Evolutionary conservation across 768 basidiomycete species (phyloP), one percentile per base, ranked within the genome.

Genomic region (Agaricus subrufescens): DNA sequence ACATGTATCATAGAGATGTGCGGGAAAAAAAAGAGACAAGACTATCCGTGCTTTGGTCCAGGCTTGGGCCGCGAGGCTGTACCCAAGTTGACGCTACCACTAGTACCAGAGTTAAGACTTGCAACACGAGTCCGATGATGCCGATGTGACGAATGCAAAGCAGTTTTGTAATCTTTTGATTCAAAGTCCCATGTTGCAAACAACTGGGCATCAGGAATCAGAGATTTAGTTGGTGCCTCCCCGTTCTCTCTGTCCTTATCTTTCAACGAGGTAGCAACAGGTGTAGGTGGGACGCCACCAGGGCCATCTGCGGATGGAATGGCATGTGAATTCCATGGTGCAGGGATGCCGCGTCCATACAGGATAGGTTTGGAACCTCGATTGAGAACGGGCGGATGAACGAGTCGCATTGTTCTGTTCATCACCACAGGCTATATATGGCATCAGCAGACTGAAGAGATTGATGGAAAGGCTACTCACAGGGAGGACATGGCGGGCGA

Each of bases 401-500:
- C 68, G 14, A 92, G 74, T 3, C 84, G 81, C 8, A 79, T 83
- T 10, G 84, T 82, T 19, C 89, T 81, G 9, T 76, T 68, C 46
- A 81, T 66, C 38, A 89, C 79, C 11, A 82, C 63, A 15, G 80
- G 75, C 82, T 87, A 63, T 58, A 9, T 30, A 23, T 49, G 43
- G 30, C 29, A 59, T 54, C 23, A 43, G 39, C 50, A 43, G 34
- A 31, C 48, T 47, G 44, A 60, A 52, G 11, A 53, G 19, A 23
- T 12, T 12, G 50, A 39, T 31, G 25, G 42, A 49, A 31, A 40
- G n/a, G 26, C 44, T 23, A 75, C 85, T 58, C 66, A 90, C 89
- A 37, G 87, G 81, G 48, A 92, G 80, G 9, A 87, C 79, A 58
- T 78, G 74, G 26, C 84, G 75, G 8, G 88, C 82, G 46, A 92